Percentiles rank a stretch among this genome's conserved stretches.
Conservation (phyloP, 176 grass and related monocot species). For the Bonia amplexicaulis region DNA sequence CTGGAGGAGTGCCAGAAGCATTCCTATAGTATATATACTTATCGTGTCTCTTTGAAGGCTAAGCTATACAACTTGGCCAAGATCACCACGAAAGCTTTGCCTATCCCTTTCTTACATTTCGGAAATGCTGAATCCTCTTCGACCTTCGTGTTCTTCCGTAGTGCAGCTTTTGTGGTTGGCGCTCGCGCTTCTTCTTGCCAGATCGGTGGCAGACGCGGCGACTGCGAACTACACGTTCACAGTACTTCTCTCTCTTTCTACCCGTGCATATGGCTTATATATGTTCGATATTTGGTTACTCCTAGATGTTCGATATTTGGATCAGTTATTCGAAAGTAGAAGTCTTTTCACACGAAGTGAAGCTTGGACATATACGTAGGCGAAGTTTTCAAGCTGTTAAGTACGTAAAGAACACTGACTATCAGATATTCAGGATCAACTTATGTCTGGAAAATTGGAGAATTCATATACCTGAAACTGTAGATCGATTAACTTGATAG, state of each 20-base stretch:
- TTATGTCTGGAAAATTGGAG: not conserved
- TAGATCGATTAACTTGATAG: not conserved
- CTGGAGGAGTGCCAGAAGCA: conserved; percentile 30
- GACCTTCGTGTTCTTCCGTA: conserved; percentile 37
- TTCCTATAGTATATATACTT: conserved; percentile 40
- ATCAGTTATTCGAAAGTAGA: conserved; percentile 9
- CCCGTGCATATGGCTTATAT: conserved; percentile 2
- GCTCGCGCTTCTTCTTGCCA: conserved; percentile 28
- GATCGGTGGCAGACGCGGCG: conserved; percentile 33
- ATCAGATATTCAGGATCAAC: not conserved
- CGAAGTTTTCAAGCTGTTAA: not conserved
- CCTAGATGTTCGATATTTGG: not conserved
- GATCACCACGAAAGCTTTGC: conserved; percentile 24
- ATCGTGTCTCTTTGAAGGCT: conserved; percentile 22
- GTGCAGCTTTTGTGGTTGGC: conserved; percentile 27
- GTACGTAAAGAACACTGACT: not conserved
- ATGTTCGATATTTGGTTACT: not conserved
- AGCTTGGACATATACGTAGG: not conserved
- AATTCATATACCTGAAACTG: not conserved
- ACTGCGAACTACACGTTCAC: conserved; percentile 47
- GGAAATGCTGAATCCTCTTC: conserved; percentile 2
- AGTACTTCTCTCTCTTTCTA: conserved; percentile 12
- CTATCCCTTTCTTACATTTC: not conserved
- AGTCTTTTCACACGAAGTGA: not conserved
- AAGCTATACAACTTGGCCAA: conserved; percentile 9